Base-by-base conservation (phyloP, 2,329 filamentous ascomycete species). In the Neonectria coccinea region DNA sequence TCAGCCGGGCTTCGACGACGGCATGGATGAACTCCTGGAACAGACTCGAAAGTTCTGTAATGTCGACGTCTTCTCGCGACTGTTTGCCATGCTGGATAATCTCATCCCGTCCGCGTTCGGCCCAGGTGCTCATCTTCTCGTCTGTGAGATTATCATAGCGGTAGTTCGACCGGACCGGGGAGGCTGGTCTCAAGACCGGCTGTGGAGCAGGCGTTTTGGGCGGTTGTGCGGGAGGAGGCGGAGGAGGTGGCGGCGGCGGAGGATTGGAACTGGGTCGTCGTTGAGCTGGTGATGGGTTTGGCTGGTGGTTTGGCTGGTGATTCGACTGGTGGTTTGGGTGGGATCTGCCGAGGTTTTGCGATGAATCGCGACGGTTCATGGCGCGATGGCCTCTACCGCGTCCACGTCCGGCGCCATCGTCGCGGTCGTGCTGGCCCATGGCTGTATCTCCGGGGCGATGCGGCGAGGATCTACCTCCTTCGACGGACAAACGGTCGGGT, bases 11-110 rank as follows among this genome's bases (percentile, higher is more conserved):
- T 73, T 93, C 90, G 12, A 97, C 80, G 18, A 91, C 89, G 36
- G 92, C 89, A 66, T 91, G 89, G 39, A 96, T 87, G 41, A 97
- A 86, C 77, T 99, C 96, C 80, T 97, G 93, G 70, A 94, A 93
- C 22, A 97, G 82, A 14, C 86, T 86, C 31, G 90, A 89, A 41
- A 97, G 81, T 62, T 89, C 87, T 50, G 90, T 83, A 8, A 87
- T 81, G 74, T 97, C 90, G 69, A 92, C 88, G 68, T 91, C 86
- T 39, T 87, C 81, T 70, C 89, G 87, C 52, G 91, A 89, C 70
- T 89, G 84, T 47, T 86, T 77, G 25, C 90, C 91, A 70, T 88
- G 84, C 22, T 88, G 85, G 20, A 95, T 79, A 12, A 97, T 82
- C 27, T 88, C 86, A 66, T 90, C 84, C 60, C 89, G 90, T 31